Evolutionary conservation across 371 early-diverging fungal species (phyloP).

Genomic region (Syncephalastrum contaminatum): DNA sequence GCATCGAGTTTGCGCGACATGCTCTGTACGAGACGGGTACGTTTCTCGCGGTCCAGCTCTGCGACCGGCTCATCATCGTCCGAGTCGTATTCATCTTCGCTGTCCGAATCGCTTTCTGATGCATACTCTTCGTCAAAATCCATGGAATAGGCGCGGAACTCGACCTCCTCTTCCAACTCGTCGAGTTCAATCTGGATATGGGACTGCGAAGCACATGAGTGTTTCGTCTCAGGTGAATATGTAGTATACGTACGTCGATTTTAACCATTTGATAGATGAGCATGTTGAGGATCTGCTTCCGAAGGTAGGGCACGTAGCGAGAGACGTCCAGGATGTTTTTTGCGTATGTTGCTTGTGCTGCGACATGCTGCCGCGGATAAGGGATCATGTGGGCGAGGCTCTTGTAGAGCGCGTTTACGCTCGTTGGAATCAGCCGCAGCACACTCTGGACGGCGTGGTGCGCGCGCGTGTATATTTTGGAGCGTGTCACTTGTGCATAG

Average conservation of each 20-base stretch:
- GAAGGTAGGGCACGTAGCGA: slow-evolving; percentile 76
- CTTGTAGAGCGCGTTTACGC: slow-evolving; percentile 64
- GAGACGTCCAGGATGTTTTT: slow-evolving; percentile 72
- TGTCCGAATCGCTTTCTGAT: slow-evolving; percentile 33
- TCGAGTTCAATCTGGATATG: slow-evolving; percentile 94
- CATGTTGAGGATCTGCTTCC: slow-evolving; percentile 72
- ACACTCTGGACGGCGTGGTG: slow-evolving; percentile 71
- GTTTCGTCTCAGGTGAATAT: not conserved
- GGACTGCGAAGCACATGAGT: slow-evolving; percentile 40
- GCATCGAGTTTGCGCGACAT: slow-evolving; percentile 85
- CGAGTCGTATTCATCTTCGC: slow-evolving; percentile 33
- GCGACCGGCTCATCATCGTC: slow-evolving; percentile 23
- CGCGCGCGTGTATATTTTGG: slow-evolving; percentile 52
- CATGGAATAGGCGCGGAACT: slow-evolving; percentile 39
- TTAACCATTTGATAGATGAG: slow-evolving; percentile 81
- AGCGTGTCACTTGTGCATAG: slow-evolving; percentile 28
- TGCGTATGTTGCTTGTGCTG: slow-evolving; percentile 69
- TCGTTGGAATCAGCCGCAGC: slow-evolving; percentile 77
- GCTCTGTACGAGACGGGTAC: slow-evolving; percentile 53
- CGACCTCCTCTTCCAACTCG: slow-evolving; percentile 81
- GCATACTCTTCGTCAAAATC: slow-evolving; percentile 45
- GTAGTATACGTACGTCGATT: slow-evolving; percentile 70
- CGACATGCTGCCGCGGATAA: slow-evolving; percentile 66
- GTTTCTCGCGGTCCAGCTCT: slow-evolving; percentile 15
- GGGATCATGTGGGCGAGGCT: slow-evolving; percentile 74